Evolutionary conservation across 2,329 filamentous ascomycete genomes (phyloP).

Genomic region (Fusarium agapanthi): DNA sequence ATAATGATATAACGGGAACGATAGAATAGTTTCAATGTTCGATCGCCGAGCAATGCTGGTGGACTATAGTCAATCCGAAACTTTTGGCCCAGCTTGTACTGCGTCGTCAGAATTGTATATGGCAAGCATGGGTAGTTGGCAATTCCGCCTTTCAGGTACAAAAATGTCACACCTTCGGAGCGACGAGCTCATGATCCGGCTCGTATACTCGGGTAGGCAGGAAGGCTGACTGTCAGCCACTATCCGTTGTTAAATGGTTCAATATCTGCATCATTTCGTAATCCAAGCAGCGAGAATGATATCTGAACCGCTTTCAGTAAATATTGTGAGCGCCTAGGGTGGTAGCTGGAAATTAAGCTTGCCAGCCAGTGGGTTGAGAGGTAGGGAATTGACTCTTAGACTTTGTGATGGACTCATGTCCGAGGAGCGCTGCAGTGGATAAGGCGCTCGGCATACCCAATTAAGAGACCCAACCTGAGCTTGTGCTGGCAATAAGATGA

Average conservation of each 20-base stretch:
- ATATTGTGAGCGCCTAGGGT: not conserved
- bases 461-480: constrained; percentile 3
- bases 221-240: not conserved
- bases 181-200: not conserved
- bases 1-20: not conserved
- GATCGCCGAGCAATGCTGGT: constrained; percentile 15
- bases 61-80: not conserved
- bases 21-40: not conserved
- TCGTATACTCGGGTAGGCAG: not conserved
- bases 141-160: not conserved
- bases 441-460: constrained; percentile 5
- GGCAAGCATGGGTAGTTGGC: not conserved
- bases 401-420: not conserved
- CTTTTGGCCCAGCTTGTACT: not conserved
- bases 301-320: constrained; percentile 1
- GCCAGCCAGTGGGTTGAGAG: not conserved
- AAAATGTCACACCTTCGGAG: not conserved
- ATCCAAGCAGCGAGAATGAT: not conserved
- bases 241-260: not conserved
- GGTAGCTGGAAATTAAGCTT: not conserved
- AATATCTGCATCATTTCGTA: not conserved
- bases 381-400: not conserved
- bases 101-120: not conserved
- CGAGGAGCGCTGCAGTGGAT: not conserved
- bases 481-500: constrained; percentile 3